Evolutionary conservation across 2,329 filamentous ascomycete genomes (phyloP), one percentile per base, ranked within the genome.

Genomic region (Penicillium aurantiogriseum): DNA sequence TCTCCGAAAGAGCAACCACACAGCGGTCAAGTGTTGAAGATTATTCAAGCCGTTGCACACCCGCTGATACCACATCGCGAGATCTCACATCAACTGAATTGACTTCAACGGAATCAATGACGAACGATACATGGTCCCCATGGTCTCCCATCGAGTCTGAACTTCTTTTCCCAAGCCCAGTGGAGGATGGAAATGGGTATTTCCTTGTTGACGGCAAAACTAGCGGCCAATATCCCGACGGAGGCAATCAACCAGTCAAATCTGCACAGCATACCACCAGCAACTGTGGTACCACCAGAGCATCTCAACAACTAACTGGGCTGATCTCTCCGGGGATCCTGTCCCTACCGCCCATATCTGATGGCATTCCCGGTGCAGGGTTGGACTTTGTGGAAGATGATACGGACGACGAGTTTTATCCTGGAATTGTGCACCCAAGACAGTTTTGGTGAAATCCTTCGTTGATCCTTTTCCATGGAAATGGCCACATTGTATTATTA

Each of bases 121-220:
- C 64, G 3, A 59, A 59, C 13, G 50, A 55, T 21, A 50, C 58
- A 38, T 67, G 66, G 65, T 61, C 66, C 0, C 63, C 63, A 17
- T 35, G 13, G 33, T 35, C 33, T 13, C 1, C 63, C 63, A 7
- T 43, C 61, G 56, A 61, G n/a, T 61, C 57, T 19, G 63, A 67
- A 7, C 54, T 68, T 13, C 52, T 64, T 5, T 68, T 69, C 27
- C 21, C 64, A 4, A 51, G 52, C 7, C 55, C 49, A 15, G 29
- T 33, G 13, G 35, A 40, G 11, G 42, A 60, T 15, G 51, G 60
- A 38, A 63, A 73, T 21, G 71, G 71, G 48, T 71, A 66, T 51
- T 72, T 67, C 45, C 55, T 66, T 45, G 64, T 65, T 5, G 69
- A 72, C 33, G 68, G 68, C 45, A 74, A 72, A 53, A 62, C 61